Base-by-base conservation (phyloP, 306 rosid genomes). In the Echinosophora koreensis region DNA sequence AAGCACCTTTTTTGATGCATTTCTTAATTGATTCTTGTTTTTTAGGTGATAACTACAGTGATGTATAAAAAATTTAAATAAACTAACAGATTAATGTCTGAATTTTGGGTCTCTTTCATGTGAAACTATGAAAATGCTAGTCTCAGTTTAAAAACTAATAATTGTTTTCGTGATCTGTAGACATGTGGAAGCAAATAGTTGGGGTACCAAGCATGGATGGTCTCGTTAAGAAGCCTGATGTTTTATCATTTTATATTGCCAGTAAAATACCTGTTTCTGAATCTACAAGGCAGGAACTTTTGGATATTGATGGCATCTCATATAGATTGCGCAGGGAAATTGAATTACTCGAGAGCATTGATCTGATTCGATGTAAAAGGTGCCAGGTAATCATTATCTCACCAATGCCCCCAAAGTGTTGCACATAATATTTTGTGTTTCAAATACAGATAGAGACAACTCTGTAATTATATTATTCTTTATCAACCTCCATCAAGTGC, bases 221-320 rank as follows among this genome's bases (percentile, higher is more conserved):
- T 80, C 87, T 92, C 64, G 58, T 92, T 78, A 82, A 90, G 88
- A 96, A 85, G 84, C 99, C 99, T 46, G 97, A 74, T 79, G 81
- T 86, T 68, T 87, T 96, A 80, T 91, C 98, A 42, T 96, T 92
- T 88, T 82, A 83, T 57, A 92, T 96, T 4, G 99, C 98, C 50
- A 91, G 98, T 84, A 96, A 96, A 90, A 82, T 96, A 85, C 98
- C 98, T 10, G 96, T 96, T 41, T 96, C 99, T 61, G 97, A 89
- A 84, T 89, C 94, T 79, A 91, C 96, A 69, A 89, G 99, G 83
- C 99, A 92, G 85, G 97, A 96, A 73, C 99, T 96, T 71, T 79
- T 96, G 85, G 98, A 92, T 74, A 92, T 96, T 15, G 91, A 89
- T 69, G 98, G 98, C 68, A 85, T 92, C 74, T 82, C 94, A 56